These are phyloP conservation scores for Pythium oligandrum DNA, from an alignment of 352 stramenopile species.

Conservation along the genomic window DNA sequence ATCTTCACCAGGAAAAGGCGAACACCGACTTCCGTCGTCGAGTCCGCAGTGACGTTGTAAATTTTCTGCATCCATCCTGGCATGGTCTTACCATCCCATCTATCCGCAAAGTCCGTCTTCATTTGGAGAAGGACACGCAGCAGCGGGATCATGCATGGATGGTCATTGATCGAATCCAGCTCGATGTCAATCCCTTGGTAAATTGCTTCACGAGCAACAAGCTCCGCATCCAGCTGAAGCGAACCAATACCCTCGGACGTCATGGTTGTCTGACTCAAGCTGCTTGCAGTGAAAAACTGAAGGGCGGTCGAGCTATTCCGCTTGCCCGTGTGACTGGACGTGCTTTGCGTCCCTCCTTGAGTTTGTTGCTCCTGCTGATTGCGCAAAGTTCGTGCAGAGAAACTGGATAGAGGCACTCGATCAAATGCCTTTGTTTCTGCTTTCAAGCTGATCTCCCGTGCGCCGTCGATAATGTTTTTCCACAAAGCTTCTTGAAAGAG, in stretches of 20 bases:
- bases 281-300: slow-evolving; percentile 73
- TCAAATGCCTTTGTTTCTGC: slow-evolving; percentile 48
- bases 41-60: slow-evolving; percentile 37
- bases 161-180: slow-evolving; percentile 67
- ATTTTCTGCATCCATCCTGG: slow-evolving; percentile 81
- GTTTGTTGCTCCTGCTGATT: slow-evolving; percentile 27
- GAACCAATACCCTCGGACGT: slow-evolving; percentile 5
- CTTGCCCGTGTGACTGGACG: slow-evolving; percentile 3
- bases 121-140: slow-evolving; percentile 73
- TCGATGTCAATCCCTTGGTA: slow-evolving; percentile 55
- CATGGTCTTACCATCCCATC: slow-evolving; percentile 48
- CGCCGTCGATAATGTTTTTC: slow-evolving; percentile 57
- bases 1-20: slow-evolving; percentile 69
- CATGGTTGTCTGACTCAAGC: slow-evolving; percentile 47
- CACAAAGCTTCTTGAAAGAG: slow-evolving; percentile 72
- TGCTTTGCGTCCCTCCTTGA: slow-evolving; percentile 4
- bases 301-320: slow-evolving; percentile 28
- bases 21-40: slow-evolving; percentile 42
- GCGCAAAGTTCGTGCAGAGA: slow-evolving; percentile 31
- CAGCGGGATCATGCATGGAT: slow-evolving; percentile 72
- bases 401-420: slow-evolving; percentile 48
- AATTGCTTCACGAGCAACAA: slow-evolving; percentile 16
- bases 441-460: slow-evolving; percentile 32
- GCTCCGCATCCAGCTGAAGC: slow-evolving; percentile 12
- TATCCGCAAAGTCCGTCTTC: slow-evolving; percentile 58